Percentiles rank a stretch among this genome's conserved stretches.
Evolutionary conservation across 2,329 filamentous ascomycete species (phyloP).

Genomic region (Fusarium pininemorale): DNA sequence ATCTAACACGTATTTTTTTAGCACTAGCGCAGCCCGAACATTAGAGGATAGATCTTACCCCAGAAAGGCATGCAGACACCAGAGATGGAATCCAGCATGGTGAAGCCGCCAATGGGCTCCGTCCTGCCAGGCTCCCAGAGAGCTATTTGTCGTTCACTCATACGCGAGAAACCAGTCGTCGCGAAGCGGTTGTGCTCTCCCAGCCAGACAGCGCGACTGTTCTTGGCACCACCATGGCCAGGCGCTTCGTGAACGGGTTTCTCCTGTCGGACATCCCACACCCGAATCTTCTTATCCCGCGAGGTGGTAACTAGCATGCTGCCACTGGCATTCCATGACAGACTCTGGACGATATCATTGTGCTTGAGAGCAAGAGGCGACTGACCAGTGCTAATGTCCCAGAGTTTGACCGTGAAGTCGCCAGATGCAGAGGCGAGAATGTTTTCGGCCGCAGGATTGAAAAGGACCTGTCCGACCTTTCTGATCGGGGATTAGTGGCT

Average conservation of each 20-base stretch:
- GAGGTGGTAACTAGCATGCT: slow-evolving; percentile 90
- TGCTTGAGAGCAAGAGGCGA: slow-evolving; percentile 81
- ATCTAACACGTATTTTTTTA: slow-evolving; percentile 58
- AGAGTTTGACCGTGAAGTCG: slow-evolving; percentile 94
- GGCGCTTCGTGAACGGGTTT: slow-evolving; percentile 82
- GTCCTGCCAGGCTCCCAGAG: slow-evolving; percentile 91
- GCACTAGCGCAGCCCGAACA: background rate
- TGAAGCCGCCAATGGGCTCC: slow-evolving; percentile 90
- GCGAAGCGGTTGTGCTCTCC: slow-evolving; percentile 96
- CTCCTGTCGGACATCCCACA: slow-evolving; percentile 98
- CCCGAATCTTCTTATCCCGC: slow-evolving; percentile 95
- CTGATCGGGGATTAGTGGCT: slow-evolving; percentile 56
- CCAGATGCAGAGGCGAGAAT: slow-evolving; percentile 94
- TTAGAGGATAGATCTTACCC: slow-evolving; percentile 62
- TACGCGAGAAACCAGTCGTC: slow-evolving; percentile 96
- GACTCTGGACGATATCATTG: slow-evolving; percentile 90
- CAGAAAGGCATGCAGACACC: slow-evolving; percentile 99
- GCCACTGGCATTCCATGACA: slow-evolving; percentile 94
- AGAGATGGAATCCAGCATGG: slow-evolving; percentile 91
- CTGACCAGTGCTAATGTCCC: slow-evolving; percentile 87
- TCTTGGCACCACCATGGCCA: slow-evolving; percentile 94
- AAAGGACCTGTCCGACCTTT: slow-evolving; percentile 97
- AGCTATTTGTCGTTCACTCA: slow-evolving; percentile 96
- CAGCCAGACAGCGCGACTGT: slow-evolving; percentile 96
- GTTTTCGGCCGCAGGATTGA: slow-evolving; percentile 96